These are phyloP conservation scores for Blastobotrys arbuscula DNA, from an alignment of 1,139 yeast genomes.

Conservation along the genomic window DNA sequence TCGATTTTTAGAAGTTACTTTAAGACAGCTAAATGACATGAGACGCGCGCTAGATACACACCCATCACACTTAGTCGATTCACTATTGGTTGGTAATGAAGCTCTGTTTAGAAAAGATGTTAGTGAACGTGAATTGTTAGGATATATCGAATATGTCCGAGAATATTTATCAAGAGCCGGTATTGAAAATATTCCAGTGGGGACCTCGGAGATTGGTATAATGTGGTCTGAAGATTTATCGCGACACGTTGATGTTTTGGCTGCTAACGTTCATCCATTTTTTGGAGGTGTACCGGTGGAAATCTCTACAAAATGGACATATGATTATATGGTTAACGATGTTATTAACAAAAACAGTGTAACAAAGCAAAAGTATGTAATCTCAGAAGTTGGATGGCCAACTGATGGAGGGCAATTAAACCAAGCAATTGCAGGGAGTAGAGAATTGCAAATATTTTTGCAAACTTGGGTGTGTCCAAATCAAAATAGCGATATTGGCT, in stretches of 20 bases:
- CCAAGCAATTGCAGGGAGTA: conserved; percentile 43
- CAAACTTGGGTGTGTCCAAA: conserved; percentile 50
- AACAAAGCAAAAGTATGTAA: conserved; percentile 35
- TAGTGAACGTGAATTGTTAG: conserved; percentile 36
- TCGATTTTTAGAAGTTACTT: conserved; percentile 40
- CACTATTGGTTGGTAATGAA: conserved; percentile 58
- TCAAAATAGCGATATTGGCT: conserved; percentile 37
- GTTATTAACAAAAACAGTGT: conserved; percentile 23
- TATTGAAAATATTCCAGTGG: conserved; percentile 42
- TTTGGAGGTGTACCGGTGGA: conserved; percentile 53
- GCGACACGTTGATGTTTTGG: conserved; percentile 48
- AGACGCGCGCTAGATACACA: conserved; percentile 37
- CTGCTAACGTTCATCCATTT: conserved; percentile 65
- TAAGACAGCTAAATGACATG: conserved; percentile 39
- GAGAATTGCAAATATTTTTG: conserved; percentile 45
- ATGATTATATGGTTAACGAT: conserved; percentile 44
- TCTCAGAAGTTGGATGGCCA: conserved; percentile 74
- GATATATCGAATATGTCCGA: conserved; percentile 43
- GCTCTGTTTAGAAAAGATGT: conserved; percentile 53
- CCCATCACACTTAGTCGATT: conserved; percentile 46
- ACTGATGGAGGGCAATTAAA: conserved; percentile 49
- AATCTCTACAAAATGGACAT: conserved; percentile 51
- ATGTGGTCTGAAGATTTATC: conserved; percentile 32
- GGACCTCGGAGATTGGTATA: conserved; percentile 53
- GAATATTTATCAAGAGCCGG: conserved; percentile 32